Base-by-base conservation (phyloP, 305 asterid species). In the Fraxinus sp. region DNA sequence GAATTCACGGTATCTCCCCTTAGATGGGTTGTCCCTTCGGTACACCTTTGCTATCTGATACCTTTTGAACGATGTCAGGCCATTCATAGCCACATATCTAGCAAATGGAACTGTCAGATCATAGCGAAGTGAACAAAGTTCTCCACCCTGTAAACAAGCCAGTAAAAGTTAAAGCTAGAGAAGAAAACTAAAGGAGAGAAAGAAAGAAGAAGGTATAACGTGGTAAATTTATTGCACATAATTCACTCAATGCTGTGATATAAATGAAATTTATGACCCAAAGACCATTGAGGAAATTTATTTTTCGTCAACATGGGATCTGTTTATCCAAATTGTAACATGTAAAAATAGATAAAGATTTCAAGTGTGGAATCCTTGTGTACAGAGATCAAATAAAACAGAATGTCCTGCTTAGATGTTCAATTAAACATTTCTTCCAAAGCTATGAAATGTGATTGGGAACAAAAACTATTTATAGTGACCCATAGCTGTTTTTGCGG, bases 21-120 rank as follows among this genome's bases (percentile, higher is more conserved):
- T 94, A 5, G 99, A 92, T 37, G 99, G 99, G 76, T 96, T 96
- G 87, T 96, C 98, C 89, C 99, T 90, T 81, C 97, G 89, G 82
- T 96, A 93, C 74, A 96, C 99, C 86, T 96, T 96, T 78, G 98
- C 98, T 83, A 93, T 96, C 88, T 96, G 99, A 84, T 91, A 96
- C 86, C 99, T 88, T 88, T 93, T 96, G 90, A 96, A 92, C 73
- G 98, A 93, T 22, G 94, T 87, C 82, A 93, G 88, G 79, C 97
- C 94, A 88, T 94, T 93, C 97, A 93, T 92, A 81, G 98, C 99
- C 80, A 94, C 98, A 81, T 77, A 91, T 85, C 99, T 91, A 78
- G 97, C 97, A 66, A 96, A 91, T 30, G 98, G 99, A 62, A 96
- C 99, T 0, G 98, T 96, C 84, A 96, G 85, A 85, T 96, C 99